Conservation (phyloP, 1,284 basidiomycete species). For the Heterobasidion irregulare region DNA sequence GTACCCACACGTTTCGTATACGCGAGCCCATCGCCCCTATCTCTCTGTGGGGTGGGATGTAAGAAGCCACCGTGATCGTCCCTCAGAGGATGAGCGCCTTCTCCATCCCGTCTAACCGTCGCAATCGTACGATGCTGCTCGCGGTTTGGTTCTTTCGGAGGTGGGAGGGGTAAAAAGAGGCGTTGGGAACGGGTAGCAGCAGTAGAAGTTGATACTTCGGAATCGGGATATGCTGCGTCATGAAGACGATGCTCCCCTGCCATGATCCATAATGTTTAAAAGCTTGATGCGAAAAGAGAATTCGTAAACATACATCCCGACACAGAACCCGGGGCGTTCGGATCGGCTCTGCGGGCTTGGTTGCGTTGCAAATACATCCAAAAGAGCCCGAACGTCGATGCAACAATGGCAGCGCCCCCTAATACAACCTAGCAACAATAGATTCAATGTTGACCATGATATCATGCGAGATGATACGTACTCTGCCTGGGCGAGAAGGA, state of each 20-base stretch:
- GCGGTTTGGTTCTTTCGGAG: constrained; percentile 1
- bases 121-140: constrained; percentile 5
- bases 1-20: constrained; percentile 8
- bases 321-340: constrained; percentile 4
- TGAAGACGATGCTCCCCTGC: constrained; percentile 10
- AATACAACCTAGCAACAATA: constrained; percentile 7
- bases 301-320: constrained; percentile 8
- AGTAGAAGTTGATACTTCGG: neutral
- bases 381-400: constrained; percentile 5
- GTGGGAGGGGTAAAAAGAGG: neutral
- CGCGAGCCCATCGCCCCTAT: constrained; percentile 9
- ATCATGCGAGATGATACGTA: neutral
- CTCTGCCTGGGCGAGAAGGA: neutral
- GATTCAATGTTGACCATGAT: too few species aligned
- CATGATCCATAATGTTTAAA: neutral
- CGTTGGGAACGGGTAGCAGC: neutral
- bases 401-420: constrained; percentile 9
- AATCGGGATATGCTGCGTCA: neutral
- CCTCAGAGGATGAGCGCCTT: neutral
- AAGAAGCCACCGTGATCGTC: constrained; percentile 4
- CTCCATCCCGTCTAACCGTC: neutral
- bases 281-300: neutral
- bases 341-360: constrained; percentile 12
- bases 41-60: constrained; percentile 5
- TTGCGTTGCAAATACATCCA: constrained; percentile 8